Base-by-base conservation (phyloP, 257 asterid genomes). In the Plantago elongata region DNA sequence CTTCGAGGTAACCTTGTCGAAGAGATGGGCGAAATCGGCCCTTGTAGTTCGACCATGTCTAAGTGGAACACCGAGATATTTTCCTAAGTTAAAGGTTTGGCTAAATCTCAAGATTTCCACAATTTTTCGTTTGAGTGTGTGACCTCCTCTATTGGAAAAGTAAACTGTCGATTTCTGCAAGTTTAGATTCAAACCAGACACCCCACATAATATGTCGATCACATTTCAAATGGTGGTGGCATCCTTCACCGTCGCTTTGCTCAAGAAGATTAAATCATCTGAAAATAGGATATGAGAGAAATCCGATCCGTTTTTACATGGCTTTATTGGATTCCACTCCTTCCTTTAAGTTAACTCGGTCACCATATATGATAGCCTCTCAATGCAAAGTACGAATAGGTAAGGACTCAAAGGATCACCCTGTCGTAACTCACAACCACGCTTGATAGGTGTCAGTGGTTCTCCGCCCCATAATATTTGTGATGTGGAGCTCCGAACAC, bases 161-260 rank as follows among this genome's bases (percentile, higher is more conserved):
- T 29, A 57, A 13, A 57, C 27, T 16, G 30, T 57, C 22, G 62
- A 57, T n/a, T 57, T n/a, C n/a, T n/a, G n/a, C n/a, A n/a, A n/a
- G n/a, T n/a, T n/a, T n/a, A n/a, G n/a, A n/a, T n/a, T n/a, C n/a
- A n/a, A n/a, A n/a, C n/a, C n/a, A n/a, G n/a, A n/a, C n/a, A n/a
- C n/a, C n/a, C n/a, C n/a, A n/a, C n/a, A n/a, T n/a, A n/a, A n/a
- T n/a, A n/a, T n/a, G n/a, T n/a, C n/a, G n/a, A n/a, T n/a, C n/a
- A n/a, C n/a, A n/a, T n/a, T n/a, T n/a, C n/a, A n/a, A n/a, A n/a
- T n/a, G n/a, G n/a, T n/a, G n/a, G n/a, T n/a, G n/a, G n/a, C n/a
- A n/a, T n/a, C n/a, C n/a, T n/a, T n/a, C n/a, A n/a, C n/a, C n/a
- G n/a, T n/a, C n/a, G n/a, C n/a, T n/a, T n/a, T n/a, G n/a, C n/a